These are phyloP conservation scores for Zymoseptoria brevis DNA, from an alignment of 2,329 filamentous ascomycete genomes.

Conservation along the genomic window DNA sequence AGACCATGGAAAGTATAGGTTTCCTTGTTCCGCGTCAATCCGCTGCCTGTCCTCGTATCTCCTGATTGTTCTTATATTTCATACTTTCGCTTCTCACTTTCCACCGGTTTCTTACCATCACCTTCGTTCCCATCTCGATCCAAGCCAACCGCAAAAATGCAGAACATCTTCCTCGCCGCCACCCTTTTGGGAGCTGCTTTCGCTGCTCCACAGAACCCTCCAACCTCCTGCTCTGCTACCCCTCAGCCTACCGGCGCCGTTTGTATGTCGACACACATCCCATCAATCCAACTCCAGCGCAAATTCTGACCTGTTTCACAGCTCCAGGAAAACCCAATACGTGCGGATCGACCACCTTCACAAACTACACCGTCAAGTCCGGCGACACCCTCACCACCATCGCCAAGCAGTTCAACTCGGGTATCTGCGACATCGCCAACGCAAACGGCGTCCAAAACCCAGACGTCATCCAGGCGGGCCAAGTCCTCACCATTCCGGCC, in stretches of 20 bases:
- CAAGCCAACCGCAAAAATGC: not conserved
- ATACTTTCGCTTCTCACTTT: not conserved
- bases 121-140: not conserved
- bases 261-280: not conserved
- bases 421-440: slow-evolving; percentile 22
- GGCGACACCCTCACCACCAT: slow-evolving; percentile 19
- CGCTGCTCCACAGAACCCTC: not conserved
- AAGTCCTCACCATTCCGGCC: slow-evolving; percentile 23
- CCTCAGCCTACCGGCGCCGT: not conserved
- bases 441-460: slow-evolving; percentile 28
- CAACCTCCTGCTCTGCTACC: not conserved
- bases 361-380: slow-evolving; percentile 13
- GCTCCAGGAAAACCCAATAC: not conserved
- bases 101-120: not conserved
- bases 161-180: not conserved
- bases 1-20: not conserved
- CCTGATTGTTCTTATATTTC: not conserved
- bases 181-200: not conserved
- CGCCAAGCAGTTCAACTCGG: slow-evolving; percentile 14
- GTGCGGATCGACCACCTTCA: slow-evolving; percentile 14
- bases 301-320: not conserved
- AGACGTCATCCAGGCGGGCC: slow-evolving; percentile 26
- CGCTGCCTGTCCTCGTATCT: not conserved
- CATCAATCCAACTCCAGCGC: not conserved
- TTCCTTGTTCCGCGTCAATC: not conserved